Conservation (phyloP, 1,284 basidiomycete genomes). For the Chondrostereum purpureum region DNA sequence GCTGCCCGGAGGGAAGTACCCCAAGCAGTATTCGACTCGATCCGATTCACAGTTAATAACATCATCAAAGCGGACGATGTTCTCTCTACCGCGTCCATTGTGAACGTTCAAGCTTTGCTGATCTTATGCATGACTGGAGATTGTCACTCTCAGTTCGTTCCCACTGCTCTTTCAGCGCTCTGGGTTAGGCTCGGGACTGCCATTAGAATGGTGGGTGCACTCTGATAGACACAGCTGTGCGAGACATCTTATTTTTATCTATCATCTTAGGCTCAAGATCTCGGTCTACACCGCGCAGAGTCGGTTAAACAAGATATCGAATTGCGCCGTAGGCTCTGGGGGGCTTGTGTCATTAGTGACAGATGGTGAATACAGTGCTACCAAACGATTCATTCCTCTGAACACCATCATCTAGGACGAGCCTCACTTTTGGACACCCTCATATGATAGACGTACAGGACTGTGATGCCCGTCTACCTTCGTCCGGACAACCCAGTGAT, state of each 20-base stretch:
- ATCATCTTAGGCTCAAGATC: constrained; percentile 76
- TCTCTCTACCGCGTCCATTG: constrained; percentile 77
- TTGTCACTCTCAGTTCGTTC: constrained; percentile 73
- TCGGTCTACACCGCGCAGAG: constrained; percentile 85
- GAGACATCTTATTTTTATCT: not conserved
- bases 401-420: constrained; percentile 43
- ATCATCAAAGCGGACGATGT: constrained; percentile 88
- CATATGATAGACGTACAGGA: constrained; percentile 91
- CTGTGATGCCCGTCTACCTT: constrained; percentile 87
- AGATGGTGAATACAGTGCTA: constrained; percentile 57
- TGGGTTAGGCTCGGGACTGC: constrained; percentile 76
- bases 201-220: constrained; percentile 70
- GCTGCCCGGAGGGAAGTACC: constrained; percentile 82
- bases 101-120: constrained; percentile 86
- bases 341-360: constrained; percentile 85
- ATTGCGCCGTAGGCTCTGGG: constrained; percentile 82
- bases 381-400: constrained; percentile 10
- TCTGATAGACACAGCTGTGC: too few relatives aligned
- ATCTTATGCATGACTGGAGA: constrained; percentile 79
- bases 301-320: constrained; percentile 76
- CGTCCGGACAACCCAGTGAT: constrained; percentile 64
- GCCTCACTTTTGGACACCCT: constrained; percentile 77
- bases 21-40: constrained; percentile 75
- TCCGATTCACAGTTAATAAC: constrained; percentile 79
- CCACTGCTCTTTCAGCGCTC: constrained; percentile 67